phyloP scores from a whole-genome alignment of 1,139 yeast genomes.

The Suhomyces panamericanus region DNA sequence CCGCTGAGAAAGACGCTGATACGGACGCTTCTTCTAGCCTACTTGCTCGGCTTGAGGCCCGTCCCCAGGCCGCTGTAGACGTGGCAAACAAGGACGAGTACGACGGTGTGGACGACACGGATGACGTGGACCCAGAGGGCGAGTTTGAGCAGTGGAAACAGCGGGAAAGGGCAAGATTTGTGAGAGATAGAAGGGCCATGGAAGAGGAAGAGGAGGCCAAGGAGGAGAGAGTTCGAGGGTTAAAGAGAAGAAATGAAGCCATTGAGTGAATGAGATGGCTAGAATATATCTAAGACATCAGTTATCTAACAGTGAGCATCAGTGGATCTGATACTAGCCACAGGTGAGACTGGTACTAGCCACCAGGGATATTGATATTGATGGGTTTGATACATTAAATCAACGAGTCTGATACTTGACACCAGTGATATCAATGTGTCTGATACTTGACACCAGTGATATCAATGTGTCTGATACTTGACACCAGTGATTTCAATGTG shows the following conservation, averaged over 20 bases:
- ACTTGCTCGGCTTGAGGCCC: constrained; percentile 7
- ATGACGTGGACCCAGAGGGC: constrained; percentile 49
- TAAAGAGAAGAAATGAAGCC: background rate
- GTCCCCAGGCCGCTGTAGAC: background rate
- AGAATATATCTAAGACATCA: too few relatives aligned
- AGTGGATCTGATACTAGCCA: too few relatives aligned
- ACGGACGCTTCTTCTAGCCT: background rate
- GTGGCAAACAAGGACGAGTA: background rate
- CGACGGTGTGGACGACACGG: constrained; percentile 53
- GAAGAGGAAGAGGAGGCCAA: constrained; percentile 34
- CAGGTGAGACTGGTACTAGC: too few relatives aligned
- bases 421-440: too few relatives aligned
- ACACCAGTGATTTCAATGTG: too few relatives aligned
- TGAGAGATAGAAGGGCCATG: constrained; percentile 42
- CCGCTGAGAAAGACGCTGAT: background rate
- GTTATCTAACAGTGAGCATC: too few relatives aligned
- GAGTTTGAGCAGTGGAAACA: constrained; percentile 49
- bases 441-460: too few relatives aligned
- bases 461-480: too few relatives aligned
- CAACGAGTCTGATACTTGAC: too few relatives aligned
- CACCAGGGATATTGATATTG: too few relatives aligned
- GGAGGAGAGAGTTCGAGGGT: constrained; percentile 15
- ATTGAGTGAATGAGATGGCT: too few relatives aligned
- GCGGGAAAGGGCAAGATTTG: constrained; percentile 42
- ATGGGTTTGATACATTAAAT: too few relatives aligned